Evolutionary conservation across 495 filamentous ascomycete species (phyloP).

Genomic region (Aspergillus nidulans): DNA sequence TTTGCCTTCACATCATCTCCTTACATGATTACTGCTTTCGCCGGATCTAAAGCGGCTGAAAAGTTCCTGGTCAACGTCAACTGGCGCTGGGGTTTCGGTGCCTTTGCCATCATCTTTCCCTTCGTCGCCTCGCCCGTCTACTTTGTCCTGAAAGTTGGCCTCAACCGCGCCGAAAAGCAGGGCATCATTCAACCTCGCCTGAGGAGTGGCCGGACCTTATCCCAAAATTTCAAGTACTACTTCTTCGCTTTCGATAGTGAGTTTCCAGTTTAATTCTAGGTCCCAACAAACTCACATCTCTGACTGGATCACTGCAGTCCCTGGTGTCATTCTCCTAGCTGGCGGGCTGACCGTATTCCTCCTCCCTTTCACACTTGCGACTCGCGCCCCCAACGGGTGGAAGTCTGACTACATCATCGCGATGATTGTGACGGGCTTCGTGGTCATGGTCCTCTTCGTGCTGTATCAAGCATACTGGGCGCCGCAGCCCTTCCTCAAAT

Average conservation of each 20-base stretch:
- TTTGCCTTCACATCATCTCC: slow-evolving; percentile 55
- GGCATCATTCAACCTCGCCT: slow-evolving; percentile 29
- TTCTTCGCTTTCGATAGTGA: slow-evolving; percentile 54
- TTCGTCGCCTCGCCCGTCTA: slow-evolving; percentile 48
- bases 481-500: slow-evolving; percentile 54
- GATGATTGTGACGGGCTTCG: slow-evolving; percentile 53
- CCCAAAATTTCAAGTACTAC: slow-evolving; percentile 46
- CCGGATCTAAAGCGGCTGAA: slow-evolving; percentile 33
- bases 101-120: slow-evolving; percentile 55
- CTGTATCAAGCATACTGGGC: slow-evolving; percentile 54
- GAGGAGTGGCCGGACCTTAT: slow-evolving; percentile 31
- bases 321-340: slow-evolving; percentile 53
- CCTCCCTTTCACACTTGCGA: slow-evolving; percentile 52
- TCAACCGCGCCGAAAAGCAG: slow-evolving; percentile 47
- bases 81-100: slow-evolving; percentile 60
- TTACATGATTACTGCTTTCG: slow-evolving; percentile 18
- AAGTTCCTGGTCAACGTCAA: slow-evolving; percentile 41
- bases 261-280: not conserved
- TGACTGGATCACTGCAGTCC: slow-evolving; percentile 15
- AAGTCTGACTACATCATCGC: slow-evolving; percentile 46
- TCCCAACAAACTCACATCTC: not conserved
- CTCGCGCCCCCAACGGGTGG: slow-evolving; percentile 42
- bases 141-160: slow-evolving; percentile 45
- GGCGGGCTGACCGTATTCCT: slow-evolving; percentile 57
- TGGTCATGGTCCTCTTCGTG: slow-evolving; percentile 50